phyloP scores from a whole-genome alignment of 257 asterid species.

The Phtheirospermum japonicum region DNA sequence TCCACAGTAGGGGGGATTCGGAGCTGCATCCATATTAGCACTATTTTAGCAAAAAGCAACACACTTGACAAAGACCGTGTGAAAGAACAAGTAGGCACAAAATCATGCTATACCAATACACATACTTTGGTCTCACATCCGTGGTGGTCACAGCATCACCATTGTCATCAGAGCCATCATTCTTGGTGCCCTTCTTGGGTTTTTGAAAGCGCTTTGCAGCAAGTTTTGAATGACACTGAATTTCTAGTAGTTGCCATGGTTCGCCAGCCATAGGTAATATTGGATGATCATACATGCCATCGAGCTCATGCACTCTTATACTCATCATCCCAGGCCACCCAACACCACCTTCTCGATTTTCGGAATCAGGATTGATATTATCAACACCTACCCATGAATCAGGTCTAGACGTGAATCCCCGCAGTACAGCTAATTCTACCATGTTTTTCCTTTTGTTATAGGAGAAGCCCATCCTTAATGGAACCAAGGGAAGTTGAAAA shows the following conservation, averaged over 20 bases:
- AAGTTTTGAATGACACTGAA: slow-evolving; percentile 96
- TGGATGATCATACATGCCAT: slow-evolving; percentile 99
- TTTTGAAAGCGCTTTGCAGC: slow-evolving; percentile 97
- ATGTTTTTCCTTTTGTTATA: slow-evolving; percentile 94
- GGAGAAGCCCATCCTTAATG: slow-evolving; percentile 88
- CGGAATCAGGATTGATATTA: slow-evolving; percentile 64
- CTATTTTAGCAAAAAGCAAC: slow-evolving; percentile 25
- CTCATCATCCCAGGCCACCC: slow-evolving; percentile 99
- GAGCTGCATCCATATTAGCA: slow-evolving; percentile 55
- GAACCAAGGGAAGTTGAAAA: slow-evolving; percentile 32
- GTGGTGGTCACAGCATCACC: slow-evolving; percentile 57
- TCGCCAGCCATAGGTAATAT: slow-evolving; percentile 98
- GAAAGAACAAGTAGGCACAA: slow-evolving; percentile 19
- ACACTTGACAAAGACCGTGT: slow-evolving; percentile 13
- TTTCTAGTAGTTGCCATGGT: slow-evolving; percentile 92
- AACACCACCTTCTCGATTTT: slow-evolving; percentile 72
- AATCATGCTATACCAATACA: slow-evolving; percentile 23
- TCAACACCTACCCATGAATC: slow-evolving; percentile 53
- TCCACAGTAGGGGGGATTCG: slow-evolving; percentile 96
- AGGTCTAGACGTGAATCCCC: slow-evolving; percentile 87
- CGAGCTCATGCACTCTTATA: slow-evolving; percentile 92
- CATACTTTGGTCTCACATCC: slow-evolving; percentile 80
- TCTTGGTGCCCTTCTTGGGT: slow-evolving; percentile 77
- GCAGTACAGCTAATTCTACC: slow-evolving; percentile 83
- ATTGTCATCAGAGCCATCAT: slow-evolving; percentile 99